A percentile compares a stretch with the other conserved stretches of the same genome.
phyloP scores from a whole-genome alignment of 225 moss, liverwort and hornwort species.

The Straminergon stramineum region DNA sequence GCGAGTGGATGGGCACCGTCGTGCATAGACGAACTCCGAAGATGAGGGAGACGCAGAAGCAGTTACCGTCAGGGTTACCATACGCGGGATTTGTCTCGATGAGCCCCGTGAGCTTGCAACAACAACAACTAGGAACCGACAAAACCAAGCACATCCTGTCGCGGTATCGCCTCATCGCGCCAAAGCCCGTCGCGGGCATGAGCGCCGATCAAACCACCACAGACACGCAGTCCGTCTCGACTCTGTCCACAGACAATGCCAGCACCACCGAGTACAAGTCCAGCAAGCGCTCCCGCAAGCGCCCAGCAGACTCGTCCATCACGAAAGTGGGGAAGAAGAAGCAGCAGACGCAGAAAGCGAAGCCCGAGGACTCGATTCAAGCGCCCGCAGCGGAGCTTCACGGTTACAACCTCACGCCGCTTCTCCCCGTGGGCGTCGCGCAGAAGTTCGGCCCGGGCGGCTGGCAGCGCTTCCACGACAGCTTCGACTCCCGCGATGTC shows the following conservation, averaged over 20 bases:
- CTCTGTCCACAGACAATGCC: slow-evolving; percentile 55
- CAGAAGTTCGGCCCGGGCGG: slow-evolving; percentile 37
- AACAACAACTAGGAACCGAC: slow-evolving; percentile 13
- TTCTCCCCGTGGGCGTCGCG: slow-evolving; percentile 29
- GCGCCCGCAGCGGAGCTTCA: background rate
- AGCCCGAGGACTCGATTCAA: background rate
- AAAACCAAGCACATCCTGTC: slow-evolving; percentile 62
- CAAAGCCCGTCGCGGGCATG: slow-evolving; percentile 30
- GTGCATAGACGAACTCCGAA: background rate
- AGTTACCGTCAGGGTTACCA: background rate
- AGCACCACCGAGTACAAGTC: slow-evolving; percentile 6
- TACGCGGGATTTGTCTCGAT: background rate
- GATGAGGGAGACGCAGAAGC: background rate
- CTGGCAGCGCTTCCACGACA: slow-evolving; percentile 36
- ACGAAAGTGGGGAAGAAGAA: slow-evolving; percentile 4
- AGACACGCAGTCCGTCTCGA: slow-evolving; percentile 63
- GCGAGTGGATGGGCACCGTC: background rate
- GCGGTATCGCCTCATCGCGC: slow-evolving; percentile 85
- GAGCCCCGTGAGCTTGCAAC: slow-evolving; percentile 10
- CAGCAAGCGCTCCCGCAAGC: slow-evolving; percentile 33
- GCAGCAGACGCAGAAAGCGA: background rate
- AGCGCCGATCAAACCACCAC: slow-evolving; percentile 27
- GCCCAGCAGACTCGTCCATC: background rate
- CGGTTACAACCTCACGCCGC: slow-evolving; percentile 24
- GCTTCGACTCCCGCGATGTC: slow-evolving; percentile 19